Base-by-base conservation (phyloP, 2,329 filamentous ascomycete species). In the Trichoderma koningii region DNA sequence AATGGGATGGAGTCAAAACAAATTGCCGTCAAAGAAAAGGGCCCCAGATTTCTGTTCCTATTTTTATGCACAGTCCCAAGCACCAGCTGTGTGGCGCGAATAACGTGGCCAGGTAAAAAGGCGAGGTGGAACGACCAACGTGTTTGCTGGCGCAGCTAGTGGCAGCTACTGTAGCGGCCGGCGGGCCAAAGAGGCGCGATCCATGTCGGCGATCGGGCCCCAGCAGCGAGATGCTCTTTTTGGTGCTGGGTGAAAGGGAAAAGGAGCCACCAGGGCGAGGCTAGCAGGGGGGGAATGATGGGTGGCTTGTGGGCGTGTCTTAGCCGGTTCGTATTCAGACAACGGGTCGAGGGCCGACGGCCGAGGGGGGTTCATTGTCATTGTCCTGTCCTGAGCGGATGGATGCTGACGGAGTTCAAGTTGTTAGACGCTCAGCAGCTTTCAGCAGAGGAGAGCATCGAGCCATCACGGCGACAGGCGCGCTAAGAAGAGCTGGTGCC, bases 201-300 rank as follows among this genome's bases (percentile, higher is more conserved):
- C 60, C 60, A 63, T 63, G 60, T 55, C 48, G 60, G 30, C 41
- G 60, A 63, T 63, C 60, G 60, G 44, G 17, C 42, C n/a, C 23
- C 28, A 19, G 50, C 26, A 30, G 55, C 45, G 12, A 52, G 59
- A 61, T 61, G 45, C 30, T 26, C 41, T 52, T 17, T 30, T n/a
- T 38, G 34, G 34, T 38, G 34, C 34, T 38, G 34, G 34, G 7
- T 10, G 30, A 34, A 10, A 34, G 30, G 30, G 30, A 34, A 38
- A 38, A 51, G 51, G 17, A 19, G 47, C 59, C 47, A 52, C 47
- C 48, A 38, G 14, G 34, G 34, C 34, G 28, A 41, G 57, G 48
- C 59, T 62, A 62, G 59, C 59, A 21, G 21, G 38, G 34, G 4
- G 44, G 15, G 48, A 48, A 12, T 5, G 12, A 38, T 14, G 12